A percentile compares a stretch with the other conserved stretches of the same genome.
Conservation (phyloP, 202 grass and related monocot genomes). For the Elaeis oleifera region DNA sequence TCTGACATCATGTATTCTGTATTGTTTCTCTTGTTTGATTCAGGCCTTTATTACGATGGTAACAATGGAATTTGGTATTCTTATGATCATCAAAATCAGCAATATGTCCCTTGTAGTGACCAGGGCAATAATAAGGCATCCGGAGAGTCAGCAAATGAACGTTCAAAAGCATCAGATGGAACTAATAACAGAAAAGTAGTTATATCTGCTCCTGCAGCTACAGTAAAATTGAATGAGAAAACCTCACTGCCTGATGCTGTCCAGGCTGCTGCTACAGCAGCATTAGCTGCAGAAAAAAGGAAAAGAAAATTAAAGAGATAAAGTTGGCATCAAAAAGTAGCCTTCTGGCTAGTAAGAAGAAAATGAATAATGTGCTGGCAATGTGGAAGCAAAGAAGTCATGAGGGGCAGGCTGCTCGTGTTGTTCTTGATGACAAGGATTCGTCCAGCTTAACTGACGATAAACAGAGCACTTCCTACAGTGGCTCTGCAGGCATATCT, state of each 20-base stretch:
- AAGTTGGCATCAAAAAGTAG: conserved; percentile 78
- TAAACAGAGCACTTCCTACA: conserved; percentile 34
- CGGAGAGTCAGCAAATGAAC: conserved; percentile 38
- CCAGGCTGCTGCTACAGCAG: conserved; percentile 86
- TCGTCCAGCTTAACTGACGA: conserved; percentile 29
- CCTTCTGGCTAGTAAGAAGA: conserved; percentile 95
- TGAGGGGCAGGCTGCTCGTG: conserved; percentile 52
- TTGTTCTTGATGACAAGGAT: conserved; percentile 58
- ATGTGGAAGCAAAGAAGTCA: conserved; percentile 99
- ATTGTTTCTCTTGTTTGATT: conserved; percentile 13
- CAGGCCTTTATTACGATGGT: conserved; percentile 96
- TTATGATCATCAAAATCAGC: conserved; percentile 72
- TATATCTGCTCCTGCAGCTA: conserved; percentile 84
- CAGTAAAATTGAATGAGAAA: conserved; percentile 67
- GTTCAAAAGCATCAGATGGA: conserved; percentile 45
- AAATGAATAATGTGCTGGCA: conserved; percentile 98
- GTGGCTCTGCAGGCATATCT: conserved; percentile 26
- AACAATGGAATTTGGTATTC: conserved; percentile 83
- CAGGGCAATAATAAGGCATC: conserved; percentile 50
- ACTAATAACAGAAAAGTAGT: conserved; percentile 60
- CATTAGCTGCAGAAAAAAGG: conserved; percentile 88
- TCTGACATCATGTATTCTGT: neutral
- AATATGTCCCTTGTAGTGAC: conserved; percentile 78
- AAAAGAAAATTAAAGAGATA: conserved; percentile 95
- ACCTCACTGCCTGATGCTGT: conserved; percentile 70